These are phyloP conservation scores for Yamadazyma triangularis DNA, from an alignment of 1,139 yeast species.

Conservation along the genomic window DNA sequence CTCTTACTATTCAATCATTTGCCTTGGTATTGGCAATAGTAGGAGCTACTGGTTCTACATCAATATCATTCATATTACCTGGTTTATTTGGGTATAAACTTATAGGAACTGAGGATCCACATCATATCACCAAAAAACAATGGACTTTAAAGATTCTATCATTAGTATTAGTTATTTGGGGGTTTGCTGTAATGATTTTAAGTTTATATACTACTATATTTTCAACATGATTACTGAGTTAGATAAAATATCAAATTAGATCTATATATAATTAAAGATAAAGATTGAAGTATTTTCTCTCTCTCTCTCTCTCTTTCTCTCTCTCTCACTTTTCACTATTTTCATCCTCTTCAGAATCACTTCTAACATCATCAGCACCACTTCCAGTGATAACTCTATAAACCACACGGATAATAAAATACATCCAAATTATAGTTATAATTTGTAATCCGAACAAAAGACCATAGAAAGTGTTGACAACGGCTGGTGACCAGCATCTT, in stretches of 20 bases:
- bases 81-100: conserved; percentile 55
- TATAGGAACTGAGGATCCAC: conserved; percentile 31
- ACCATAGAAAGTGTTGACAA: conserved; percentile 49
- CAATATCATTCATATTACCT: conserved; percentile 56
- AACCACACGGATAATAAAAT: conserved; percentile 66
- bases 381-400: conserved; percentile 64
- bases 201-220: conserved; percentile 36
- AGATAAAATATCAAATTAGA: no score
- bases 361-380: conserved; percentile 80
- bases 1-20: conserved; percentile 45
- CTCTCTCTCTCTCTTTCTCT: no score
- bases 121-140: conserved; percentile 20
- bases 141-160: conserved; percentile 22
- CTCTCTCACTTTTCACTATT: no score
- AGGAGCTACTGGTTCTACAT: conserved; percentile 60
- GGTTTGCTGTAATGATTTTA: conserved; percentile 36
- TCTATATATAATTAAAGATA: not conserved
- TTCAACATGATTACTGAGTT: conserved; percentile 7
- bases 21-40: conserved; percentile 54
- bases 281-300: no score
- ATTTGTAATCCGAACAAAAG: conserved; percentile 66
- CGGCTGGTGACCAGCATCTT: conserved; percentile 56
- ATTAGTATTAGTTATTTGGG: conserved; percentile 37
- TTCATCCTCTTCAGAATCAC: conserved; percentile 56
- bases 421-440: conserved; percentile 70